These are phyloP conservation scores for Mollisia scopiformis DNA, from an alignment of 2,329 filamentous ascomycete genomes.

Conservation along the genomic window DNA sequence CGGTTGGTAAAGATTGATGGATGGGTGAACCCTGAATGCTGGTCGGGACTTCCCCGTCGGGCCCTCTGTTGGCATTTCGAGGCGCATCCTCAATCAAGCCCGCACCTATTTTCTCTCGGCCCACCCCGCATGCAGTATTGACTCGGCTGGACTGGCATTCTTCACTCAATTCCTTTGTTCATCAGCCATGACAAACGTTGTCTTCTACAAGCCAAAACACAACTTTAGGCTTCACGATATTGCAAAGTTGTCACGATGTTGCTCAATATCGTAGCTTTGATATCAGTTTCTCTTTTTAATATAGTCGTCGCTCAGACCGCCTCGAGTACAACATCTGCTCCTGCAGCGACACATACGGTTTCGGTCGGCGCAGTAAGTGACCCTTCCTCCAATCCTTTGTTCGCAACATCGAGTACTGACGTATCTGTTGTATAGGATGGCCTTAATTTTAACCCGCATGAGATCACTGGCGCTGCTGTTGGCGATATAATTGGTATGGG, in stretches of 20 bases:
- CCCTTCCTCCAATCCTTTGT: not conserved
- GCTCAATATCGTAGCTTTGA: conserved; percentile 16
- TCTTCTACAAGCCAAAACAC: not conserved
- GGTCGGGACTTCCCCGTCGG: not conserved
- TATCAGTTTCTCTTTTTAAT: conserved; percentile 19
- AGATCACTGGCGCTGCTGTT: conserved; percentile 41
- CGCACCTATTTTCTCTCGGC: not conserved
- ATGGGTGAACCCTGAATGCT: not conserved
- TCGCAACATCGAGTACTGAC: conserved; percentile 7
- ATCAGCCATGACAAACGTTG: conserved; percentile 15
- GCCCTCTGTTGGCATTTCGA: not conserved
- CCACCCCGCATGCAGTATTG: conserved; percentile 16
- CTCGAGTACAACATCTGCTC: conserved; percentile 22
- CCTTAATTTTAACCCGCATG: conserved; percentile 40
- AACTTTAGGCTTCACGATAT: conserved; percentile 9
- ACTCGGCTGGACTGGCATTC: conserved; percentile 9
- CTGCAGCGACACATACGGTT: conserved; percentile 32
- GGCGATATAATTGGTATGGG: conserved; percentile 51
- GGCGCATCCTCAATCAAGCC: not conserved
- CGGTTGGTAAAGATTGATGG: not conserved
- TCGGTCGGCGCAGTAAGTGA: conserved; percentile 37
- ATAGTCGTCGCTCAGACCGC: conserved; percentile 7
- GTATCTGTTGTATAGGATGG: conserved; percentile 21
- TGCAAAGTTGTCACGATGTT: conserved; percentile 19
- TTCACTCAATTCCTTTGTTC: conserved; percentile 7